Evolutionary conservation across 75 land plant genomes (phyloP).

Genomic region (Cunninghamia lanceolata): DNA sequence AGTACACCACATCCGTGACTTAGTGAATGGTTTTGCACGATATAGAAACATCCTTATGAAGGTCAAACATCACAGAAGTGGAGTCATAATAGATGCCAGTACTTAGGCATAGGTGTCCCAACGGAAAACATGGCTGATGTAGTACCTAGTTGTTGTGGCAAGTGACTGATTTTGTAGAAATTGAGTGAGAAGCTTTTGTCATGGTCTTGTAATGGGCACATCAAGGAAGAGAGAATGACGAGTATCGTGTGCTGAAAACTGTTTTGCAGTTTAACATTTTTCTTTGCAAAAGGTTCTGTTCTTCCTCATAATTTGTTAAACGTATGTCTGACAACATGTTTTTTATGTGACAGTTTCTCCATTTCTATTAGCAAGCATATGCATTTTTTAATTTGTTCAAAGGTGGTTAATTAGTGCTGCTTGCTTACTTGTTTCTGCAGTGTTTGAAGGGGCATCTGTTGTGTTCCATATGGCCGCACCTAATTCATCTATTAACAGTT

Average conservation of each 20-base stretch:
- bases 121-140: not conserved
- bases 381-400: not conserved
- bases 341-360: not conserved
- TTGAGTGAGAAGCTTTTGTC: not conserved
- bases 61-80: not conserved
- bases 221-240: not conserved
- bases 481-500: slow-evolving; percentile 82
- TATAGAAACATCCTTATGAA: not conserved
- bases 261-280: slow-evolving; percentile 1
- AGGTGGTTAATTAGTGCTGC: not conserved
- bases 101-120: not conserved
- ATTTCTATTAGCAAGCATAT: not conserved
- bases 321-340: not conserved
- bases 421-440: slow-evolving; percentile 24
- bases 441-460: slow-evolving; percentile 59
- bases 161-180: not conserved
- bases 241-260: not conserved
- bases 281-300: not conserved
- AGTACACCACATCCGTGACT: not conserved
- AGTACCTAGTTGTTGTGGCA: not conserved
- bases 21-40: not conserved
- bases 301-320: not conserved
- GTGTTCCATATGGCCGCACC: slow-evolving; percentile 99
- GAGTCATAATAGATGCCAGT: not conserved
- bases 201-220: not conserved